A percentile compares a stretch with the other conserved stretches of the same genome.
These are phyloP conservation scores for Casaregolazyma lundiana DNA, from an alignment of 1,139 yeast genomes.

Conservation along the genomic window DNA sequence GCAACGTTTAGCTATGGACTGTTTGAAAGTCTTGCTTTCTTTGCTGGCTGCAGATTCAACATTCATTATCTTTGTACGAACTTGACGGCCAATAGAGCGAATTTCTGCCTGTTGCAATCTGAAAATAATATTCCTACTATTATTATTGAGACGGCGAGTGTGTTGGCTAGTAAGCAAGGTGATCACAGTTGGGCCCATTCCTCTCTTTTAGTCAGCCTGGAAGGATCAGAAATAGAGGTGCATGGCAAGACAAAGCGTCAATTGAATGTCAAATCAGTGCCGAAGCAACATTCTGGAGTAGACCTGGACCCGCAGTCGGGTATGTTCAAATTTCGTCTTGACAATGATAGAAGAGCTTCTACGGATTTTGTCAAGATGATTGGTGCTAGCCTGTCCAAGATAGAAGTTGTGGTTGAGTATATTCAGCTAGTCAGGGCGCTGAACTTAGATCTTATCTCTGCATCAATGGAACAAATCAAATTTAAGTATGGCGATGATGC, in stretches of 20 bases:
- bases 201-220: conserved; percentile 18
- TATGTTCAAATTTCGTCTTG: conserved; percentile 21
- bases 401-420: conserved; percentile 30
- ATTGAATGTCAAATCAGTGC: conserved; percentile 19
- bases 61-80: conserved; percentile 26
- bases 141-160: conserved; percentile 18
- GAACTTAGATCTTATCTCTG: conserved; percentile 24
- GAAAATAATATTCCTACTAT: conserved; percentile 21
- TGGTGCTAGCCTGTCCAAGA: conserved; percentile 22
- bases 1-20: conserved; percentile 24
- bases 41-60: conserved; percentile 26
- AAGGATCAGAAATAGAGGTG: conserved; percentile 15
- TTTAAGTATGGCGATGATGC: conserved; percentile 25
- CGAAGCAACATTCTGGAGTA: conserved; percentile 20
- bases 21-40: conserved; percentile 25
- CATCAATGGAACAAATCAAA: conserved; percentile 28
- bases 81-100: conserved; percentile 22
- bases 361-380: conserved; percentile 19
- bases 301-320: conserved; percentile 24
- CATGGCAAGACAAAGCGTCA: conserved; percentile 26
- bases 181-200: conserved; percentile 27
- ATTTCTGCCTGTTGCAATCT: conserved; percentile 23
- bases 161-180: background rate
- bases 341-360: conserved; percentile 5
- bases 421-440: conserved; percentile 26